Evolutionary conservation across 768 basidiomycete species (phyloP).

Genomic region (Lentinula raphanica): DNA sequence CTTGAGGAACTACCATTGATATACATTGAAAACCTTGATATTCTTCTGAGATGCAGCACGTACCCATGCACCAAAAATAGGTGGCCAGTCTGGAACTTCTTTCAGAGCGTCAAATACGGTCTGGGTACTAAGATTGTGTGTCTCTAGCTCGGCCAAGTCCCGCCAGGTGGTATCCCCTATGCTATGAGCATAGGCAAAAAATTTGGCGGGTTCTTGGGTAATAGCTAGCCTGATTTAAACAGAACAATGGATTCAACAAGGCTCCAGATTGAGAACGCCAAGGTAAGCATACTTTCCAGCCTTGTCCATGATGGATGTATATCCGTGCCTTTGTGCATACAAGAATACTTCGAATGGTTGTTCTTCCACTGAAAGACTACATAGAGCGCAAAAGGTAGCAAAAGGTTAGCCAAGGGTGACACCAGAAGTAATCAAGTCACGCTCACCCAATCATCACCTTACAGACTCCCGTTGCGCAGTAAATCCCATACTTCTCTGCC

Average conservation of each 20-base stretch:
- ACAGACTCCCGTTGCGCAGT: background rate
- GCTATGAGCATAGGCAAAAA: constrained; percentile 4
- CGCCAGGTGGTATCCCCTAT: background rate
- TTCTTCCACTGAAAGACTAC: background rate
- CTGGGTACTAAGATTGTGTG: background rate
- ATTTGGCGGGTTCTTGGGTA: constrained; percentile 1
- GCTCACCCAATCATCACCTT: constrained; percentile 4
- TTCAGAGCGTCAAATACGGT: background rate
- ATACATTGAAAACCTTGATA: background rate
- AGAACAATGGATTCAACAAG: background rate
- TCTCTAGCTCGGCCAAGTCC: background rate
- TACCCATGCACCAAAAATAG: constrained; percentile 4
- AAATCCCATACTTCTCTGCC: constrained; percentile 7
- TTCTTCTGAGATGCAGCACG: background rate
- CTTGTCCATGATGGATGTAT: background rate
- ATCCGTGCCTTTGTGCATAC: constrained; percentile 2
- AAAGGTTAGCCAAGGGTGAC: too few relatives aligned
- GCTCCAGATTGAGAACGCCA: background rate
- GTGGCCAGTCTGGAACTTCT: background rate
- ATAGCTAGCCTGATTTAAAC: background rate
- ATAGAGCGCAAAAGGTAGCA: background rate
- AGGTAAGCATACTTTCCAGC: constrained; percentile 1
- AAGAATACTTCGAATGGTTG: constrained; percentile 4
- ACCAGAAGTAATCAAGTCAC: background rate
- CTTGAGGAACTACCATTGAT: background rate